These are phyloP conservation scores for Suzukiozyma palmioleophila DNA, from an alignment of 1,139 yeast species.

Conservation along the genomic window DNA sequence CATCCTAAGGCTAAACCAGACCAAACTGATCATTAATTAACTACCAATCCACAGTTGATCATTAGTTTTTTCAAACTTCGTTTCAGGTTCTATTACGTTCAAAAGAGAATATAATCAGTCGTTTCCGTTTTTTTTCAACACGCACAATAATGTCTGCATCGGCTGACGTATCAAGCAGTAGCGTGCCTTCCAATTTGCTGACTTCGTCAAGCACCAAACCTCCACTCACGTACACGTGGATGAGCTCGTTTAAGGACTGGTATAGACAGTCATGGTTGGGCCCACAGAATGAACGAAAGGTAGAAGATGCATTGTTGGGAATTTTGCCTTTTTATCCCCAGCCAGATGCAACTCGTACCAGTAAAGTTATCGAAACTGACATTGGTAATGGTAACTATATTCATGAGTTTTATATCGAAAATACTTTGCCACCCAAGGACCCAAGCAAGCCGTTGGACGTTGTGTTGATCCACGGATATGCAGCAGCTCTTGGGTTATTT, in stretches of 20 bases:
- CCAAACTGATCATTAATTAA: too few species aligned
- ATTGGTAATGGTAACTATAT: constrained; percentile 46
- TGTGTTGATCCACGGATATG: constrained; percentile 45
- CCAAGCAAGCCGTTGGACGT: constrained; percentile 23
- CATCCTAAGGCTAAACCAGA: too few species aligned
- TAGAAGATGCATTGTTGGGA: constrained; percentile 35
- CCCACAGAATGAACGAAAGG: constrained; percentile 23
- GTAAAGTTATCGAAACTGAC: constrained; percentile 46
- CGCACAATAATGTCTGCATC: too few species aligned
- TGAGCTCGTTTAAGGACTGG: constrained; percentile 37
- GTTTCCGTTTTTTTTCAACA: too few species aligned
- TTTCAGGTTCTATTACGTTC: too few species aligned
- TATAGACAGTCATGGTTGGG: constrained; percentile 24
- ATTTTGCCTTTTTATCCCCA: constrained; percentile 57
- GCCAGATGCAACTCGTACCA: constrained; percentile 45
- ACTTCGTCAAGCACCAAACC: too few species aligned
- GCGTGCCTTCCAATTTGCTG: too few species aligned
- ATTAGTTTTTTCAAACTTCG: too few species aligned
- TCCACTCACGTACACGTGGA: constrained; percentile 22
- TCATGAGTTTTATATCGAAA: constrained; percentile 53
- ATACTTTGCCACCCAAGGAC: constrained; percentile 19
- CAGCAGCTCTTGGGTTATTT: constrained; percentile 44
- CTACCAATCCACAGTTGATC: too few species aligned
- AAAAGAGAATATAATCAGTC: too few species aligned
- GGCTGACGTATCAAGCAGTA: too few species aligned